Percentiles rank a stretch among this genome's conserved stretches.
Conservation (phyloP, 768 basidiomycete genomes). For the Boletus insuetus region DNA sequence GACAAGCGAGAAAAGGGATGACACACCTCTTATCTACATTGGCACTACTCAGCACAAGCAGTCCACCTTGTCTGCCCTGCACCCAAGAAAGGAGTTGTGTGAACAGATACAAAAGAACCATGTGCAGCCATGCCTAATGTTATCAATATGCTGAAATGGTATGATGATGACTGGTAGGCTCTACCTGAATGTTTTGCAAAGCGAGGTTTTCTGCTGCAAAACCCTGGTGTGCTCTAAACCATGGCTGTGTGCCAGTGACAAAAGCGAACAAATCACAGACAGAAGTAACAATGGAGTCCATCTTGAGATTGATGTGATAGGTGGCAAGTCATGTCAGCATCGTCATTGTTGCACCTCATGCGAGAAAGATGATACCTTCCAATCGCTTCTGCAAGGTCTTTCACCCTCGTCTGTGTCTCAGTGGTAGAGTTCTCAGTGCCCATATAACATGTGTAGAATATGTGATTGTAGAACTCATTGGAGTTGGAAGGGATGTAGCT, state of each 20-base stretch:
- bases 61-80: slow-evolving; percentile 74
- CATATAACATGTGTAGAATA: slow-evolving; percentile 99
- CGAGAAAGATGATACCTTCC: slow-evolving; percentile 59
- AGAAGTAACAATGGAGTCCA: slow-evolving; percentile 88
- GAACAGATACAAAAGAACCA: slow-evolving; percentile 94
- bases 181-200: slow-evolving; percentile 92
- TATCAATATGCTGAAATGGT: not conserved
- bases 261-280: slow-evolving; percentile 79
- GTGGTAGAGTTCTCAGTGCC: slow-evolving; percentile 92
- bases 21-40: slow-evolving; percentile 94
- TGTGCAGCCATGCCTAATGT: slow-evolving; percentile 80
- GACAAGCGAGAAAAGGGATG: not conserved
- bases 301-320: slow-evolving; percentile 93
- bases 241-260: slow-evolving; percentile 71
- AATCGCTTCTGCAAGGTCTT: slow-evolving; percentile 81
- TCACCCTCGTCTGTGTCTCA: slow-evolving; percentile 85
- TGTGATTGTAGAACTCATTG: slow-evolving; percentile 78
- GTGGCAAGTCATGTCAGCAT: slow-evolving; percentile 38
- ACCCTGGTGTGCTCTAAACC: slow-evolving; percentile 87
- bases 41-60: slow-evolving; percentile 93
- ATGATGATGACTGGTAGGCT: not conserved
- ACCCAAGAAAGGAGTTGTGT: slow-evolving; percentile 94
- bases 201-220: slow-evolving; percentile 88
- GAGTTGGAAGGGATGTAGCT: slow-evolving; percentile 84
- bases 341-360: not conserved